phyloP scores from a whole-genome alignment of 495 filamentous ascomycete genomes.

The Amphirosellinia nigrospora region DNA sequence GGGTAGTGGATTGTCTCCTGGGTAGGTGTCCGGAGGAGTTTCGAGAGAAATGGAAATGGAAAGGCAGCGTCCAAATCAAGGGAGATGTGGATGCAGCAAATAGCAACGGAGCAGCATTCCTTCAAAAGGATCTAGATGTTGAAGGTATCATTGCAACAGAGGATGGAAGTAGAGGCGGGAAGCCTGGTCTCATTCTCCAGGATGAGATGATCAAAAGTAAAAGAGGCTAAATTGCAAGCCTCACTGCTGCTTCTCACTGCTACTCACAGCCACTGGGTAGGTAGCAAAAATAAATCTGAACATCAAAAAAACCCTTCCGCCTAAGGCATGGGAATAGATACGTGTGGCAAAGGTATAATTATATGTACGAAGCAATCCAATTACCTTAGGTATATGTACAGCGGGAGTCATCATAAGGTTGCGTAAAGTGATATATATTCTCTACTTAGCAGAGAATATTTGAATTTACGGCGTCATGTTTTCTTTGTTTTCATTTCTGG shows the following conservation, averaged over 20 bases:
- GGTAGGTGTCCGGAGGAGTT: constrained; percentile 63
- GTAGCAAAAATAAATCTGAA: background rate
- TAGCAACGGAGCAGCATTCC: constrained; percentile 27
- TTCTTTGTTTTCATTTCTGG: background rate
- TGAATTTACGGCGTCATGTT: constrained; percentile 9
- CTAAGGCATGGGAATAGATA: too few relatives aligned
- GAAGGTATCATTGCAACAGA: constrained; percentile 52
- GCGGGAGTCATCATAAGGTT: background rate
- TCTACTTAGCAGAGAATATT: constrained; percentile 29
- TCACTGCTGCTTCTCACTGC: too few relatives aligned
- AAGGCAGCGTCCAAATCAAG: constrained; percentile 26
- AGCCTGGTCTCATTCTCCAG: constrained; percentile 59
- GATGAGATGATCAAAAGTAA: constrained; percentile 52
- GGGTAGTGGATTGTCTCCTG: constrained; percentile 72
- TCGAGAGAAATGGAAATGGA: constrained; percentile 73
- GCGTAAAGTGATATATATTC: constrained; percentile 16
- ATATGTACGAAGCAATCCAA: background rate
- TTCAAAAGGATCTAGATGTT: constrained; percentile 9
- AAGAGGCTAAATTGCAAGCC: background rate
- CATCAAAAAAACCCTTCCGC: background rate
- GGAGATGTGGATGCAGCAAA: constrained; percentile 34
- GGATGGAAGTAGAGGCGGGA: constrained; percentile 71
- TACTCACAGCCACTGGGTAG: too few relatives aligned
- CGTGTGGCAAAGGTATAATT: background rate
- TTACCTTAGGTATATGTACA: background rate